These are phyloP conservation scores for Peronospora tabacina DNA, from an alignment of 352 stramenopile species.

Conservation along the genomic window DNA sequence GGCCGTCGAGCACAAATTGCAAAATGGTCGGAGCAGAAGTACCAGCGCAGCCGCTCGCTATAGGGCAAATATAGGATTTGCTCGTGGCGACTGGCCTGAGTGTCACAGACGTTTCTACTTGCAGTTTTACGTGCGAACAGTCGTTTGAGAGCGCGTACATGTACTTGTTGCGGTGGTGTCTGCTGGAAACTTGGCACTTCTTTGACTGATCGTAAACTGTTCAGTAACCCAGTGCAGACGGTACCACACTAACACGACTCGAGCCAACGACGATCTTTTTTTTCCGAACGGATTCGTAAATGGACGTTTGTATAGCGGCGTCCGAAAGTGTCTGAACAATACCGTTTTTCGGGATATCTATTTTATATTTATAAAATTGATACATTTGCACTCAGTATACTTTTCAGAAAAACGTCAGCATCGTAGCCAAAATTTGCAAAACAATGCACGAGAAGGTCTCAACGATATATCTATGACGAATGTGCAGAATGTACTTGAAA, in stretches of 20 bases:
- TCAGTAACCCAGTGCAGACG: conserved; percentile 2
- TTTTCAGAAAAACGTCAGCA: conserved; percentile 18
- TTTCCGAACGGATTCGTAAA: conserved; percentile 8
- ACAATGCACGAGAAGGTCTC: conserved; percentile 3
- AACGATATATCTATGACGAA: background rate
- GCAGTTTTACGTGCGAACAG: conserved; percentile 23
- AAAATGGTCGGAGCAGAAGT: conserved; percentile 24
- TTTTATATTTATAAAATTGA: conserved; percentile 3
- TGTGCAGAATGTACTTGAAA: conserved; percentile 32
- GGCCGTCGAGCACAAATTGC: conserved; percentile 28
- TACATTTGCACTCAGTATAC: conserved; percentile 17
- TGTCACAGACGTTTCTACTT: conserved; percentile 29
- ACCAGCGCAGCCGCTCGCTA: conserved; percentile 4
- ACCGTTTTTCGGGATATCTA: conserved; percentile 12
- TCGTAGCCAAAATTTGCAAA: conserved; percentile 10
- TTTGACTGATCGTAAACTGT: conserved; percentile 24
- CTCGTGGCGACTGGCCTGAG: conserved; percentile 12
- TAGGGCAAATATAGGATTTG: conserved; percentile 7
- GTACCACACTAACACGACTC: conserved; percentile 6
- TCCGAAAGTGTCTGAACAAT: conserved; percentile 11
- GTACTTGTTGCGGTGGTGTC: conserved; percentile 7
- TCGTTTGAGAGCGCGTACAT: conserved; percentile 12
- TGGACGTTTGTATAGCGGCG: conserved; percentile 4
- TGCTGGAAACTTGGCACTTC: conserved; percentile 11
- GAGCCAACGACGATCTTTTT: conserved; percentile 3